Evolutionary conservation across 2,329 filamentous ascomycete species (phyloP).

Genomic region (Gremmenia infestans): DNA sequence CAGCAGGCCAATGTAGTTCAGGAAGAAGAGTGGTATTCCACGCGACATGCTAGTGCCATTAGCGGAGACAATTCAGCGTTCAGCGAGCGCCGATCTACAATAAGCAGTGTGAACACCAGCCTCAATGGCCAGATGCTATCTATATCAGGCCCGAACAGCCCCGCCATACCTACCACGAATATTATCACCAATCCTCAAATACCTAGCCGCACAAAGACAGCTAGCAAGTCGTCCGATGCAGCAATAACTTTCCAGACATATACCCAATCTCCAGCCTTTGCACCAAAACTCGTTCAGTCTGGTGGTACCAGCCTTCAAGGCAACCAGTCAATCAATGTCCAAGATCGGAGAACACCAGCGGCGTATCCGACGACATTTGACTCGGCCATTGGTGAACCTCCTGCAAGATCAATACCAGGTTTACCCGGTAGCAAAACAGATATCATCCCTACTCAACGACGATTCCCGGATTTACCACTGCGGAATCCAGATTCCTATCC

Average conservation of each 20-base stretch:
- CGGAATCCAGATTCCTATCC: neutral
- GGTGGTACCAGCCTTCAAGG: neutral
- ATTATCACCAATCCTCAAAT: neutral
- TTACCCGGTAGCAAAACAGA: neutral
- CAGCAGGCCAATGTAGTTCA: constrained; percentile 17
- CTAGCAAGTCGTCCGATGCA: neutral
- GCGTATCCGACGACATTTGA: neutral
- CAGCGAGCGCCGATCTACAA: constrained; percentile 1
- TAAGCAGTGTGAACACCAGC: constrained; percentile 10
- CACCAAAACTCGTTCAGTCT: neutral
- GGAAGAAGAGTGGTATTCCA: neutral
- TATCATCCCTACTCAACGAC: neutral
- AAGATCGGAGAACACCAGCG: neutral
- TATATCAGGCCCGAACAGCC: neutral
- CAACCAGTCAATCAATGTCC: neutral
- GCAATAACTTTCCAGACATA: neutral
- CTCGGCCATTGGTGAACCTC: neutral
- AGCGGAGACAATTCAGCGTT: neutral
- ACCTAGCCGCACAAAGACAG: neutral
- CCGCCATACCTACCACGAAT: neutral
- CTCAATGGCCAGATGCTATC: neutral
- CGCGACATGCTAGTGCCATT: neutral
- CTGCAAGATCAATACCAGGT: neutral
- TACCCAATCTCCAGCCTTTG: neutral
- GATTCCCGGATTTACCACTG: neutral